These are phyloP conservation scores for Russula earlei DNA, from an alignment of 768 basidiomycete genomes.

Conservation along the genomic window DNA sequence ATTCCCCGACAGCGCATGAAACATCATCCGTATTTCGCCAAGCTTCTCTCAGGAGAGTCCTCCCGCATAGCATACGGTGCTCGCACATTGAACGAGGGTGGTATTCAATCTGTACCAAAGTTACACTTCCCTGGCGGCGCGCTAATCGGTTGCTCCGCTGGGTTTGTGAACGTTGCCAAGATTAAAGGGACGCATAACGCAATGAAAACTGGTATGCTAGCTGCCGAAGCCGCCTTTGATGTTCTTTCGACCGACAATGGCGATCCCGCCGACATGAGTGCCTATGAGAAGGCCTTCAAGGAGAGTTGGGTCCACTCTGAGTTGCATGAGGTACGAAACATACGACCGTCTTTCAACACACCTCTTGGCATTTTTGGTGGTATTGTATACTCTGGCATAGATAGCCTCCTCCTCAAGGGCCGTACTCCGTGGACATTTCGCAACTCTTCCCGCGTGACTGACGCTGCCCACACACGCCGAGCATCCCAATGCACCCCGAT, in stretches of 20 bases:
- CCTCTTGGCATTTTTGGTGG: conserved; percentile 79
- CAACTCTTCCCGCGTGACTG: conserved; percentile 42
- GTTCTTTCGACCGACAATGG: conserved; percentile 34
- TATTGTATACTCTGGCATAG: conserved; percentile 80
- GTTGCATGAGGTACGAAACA: conserved; percentile 81
- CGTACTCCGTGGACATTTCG: conserved; percentile 88
- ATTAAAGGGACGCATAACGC: conserved; percentile 99
- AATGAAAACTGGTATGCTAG: conserved; percentile 98
- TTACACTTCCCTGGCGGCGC: conserved; percentile 90
- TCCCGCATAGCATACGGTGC: conserved; percentile 87
- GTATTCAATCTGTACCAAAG: conserved; percentile 82
- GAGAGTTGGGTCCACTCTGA: conserved; percentile 82
- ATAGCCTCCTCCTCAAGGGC: conserved; percentile 76
- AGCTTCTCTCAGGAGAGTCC: conserved; percentile 62
- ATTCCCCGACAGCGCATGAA: conserved; percentile 64
- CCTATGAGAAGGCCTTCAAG: conserved; percentile 60
- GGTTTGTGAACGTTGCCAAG: conserved; percentile 93
- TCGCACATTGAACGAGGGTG: conserved; percentile 86
- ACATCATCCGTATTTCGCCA: conserved; percentile 86
- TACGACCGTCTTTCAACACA: conserved; percentile 82
- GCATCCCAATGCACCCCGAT: conserved; percentile 64
- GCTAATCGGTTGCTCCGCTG: conserved; percentile 89
- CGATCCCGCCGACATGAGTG: conserved; percentile 49
- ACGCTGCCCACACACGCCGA: conserved; percentile 62
- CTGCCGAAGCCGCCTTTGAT: conserved; percentile 78